Evolutionary conservation across 352 stramenopile species (phyloP).

Genomic region (Phytophthora pini): DNA sequence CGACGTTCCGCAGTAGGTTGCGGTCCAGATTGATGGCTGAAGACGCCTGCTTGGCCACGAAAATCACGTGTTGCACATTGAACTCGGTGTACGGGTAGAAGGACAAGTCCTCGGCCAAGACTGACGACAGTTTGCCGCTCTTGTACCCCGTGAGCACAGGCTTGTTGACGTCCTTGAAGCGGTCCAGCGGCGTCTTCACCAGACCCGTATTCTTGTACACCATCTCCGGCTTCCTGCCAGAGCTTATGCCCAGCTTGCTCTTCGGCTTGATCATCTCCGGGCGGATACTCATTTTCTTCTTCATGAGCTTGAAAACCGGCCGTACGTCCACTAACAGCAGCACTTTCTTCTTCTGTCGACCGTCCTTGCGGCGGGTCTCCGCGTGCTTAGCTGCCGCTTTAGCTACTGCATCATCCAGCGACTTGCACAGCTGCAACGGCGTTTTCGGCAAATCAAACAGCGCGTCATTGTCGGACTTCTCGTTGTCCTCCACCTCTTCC

Average conservation of each 20-base stretch:
- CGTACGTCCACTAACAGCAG: slow-evolving; percentile 61
- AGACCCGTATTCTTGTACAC: slow-evolving; percentile 63
- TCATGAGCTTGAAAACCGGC: slow-evolving; percentile 66
- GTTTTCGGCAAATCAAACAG: slow-evolving; percentile 36
- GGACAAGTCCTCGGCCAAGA: slow-evolving; percentile 70
- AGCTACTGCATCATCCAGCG: slow-evolving; percentile 57
- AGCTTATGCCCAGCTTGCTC: slow-evolving; percentile 65
- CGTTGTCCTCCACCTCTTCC: slow-evolving; percentile 26
- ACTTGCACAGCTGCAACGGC: slow-evolving; percentile 49
- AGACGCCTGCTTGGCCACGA: slow-evolving; percentile 53
- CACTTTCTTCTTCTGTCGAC: slow-evolving; percentile 72
- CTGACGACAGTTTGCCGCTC: slow-evolving; percentile 62
- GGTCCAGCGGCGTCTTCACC: slow-evolving; percentile 78
- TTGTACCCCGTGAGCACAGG: slow-evolving; percentile 62
- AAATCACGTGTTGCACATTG: slow-evolving; percentile 63
- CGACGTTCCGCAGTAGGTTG: slow-evolving; percentile 43
- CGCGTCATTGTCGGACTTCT: slow-evolving; percentile 11
- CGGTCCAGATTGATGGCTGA: slow-evolving; percentile 60
- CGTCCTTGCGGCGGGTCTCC: slow-evolving; percentile 62
- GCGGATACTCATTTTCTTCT: slow-evolving; percentile 65
- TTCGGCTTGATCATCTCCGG: slow-evolving; percentile 59
- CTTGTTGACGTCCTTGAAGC: slow-evolving; percentile 73
- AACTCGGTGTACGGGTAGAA: slow-evolving; percentile 71
- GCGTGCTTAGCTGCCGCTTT: slow-evolving; percentile 49
- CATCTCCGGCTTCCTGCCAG: slow-evolving; percentile 60